phyloP scores from a whole-genome alignment of 2,329 filamentous ascomycete species.

The Mycosphaerella arachidis region DNA sequence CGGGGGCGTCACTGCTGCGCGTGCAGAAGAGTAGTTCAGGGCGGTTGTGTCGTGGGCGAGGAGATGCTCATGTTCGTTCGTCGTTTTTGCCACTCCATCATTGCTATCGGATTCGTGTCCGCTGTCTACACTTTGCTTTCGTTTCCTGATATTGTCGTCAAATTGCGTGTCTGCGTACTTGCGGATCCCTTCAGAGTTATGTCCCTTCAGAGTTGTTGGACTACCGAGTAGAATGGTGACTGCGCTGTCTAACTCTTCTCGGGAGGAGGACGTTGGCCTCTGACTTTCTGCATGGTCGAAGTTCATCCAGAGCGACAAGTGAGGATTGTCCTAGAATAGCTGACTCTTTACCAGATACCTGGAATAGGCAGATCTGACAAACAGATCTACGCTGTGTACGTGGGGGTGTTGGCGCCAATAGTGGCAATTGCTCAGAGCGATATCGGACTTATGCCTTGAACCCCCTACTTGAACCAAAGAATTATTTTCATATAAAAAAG shows the following conservation, averaged over 20 bases:
- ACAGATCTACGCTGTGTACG: conserved; percentile 1
- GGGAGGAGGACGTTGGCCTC: background rate
- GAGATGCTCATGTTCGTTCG: conserved; percentile 14
- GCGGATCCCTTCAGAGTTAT: conserved; percentile 17
- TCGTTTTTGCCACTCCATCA: conserved; percentile 2
- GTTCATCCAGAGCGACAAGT: conserved; percentile 11
- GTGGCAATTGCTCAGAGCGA: background rate
- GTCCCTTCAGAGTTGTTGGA: conserved; percentile 8
- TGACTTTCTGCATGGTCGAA: background rate
- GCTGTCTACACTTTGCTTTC: conserved; percentile 6
- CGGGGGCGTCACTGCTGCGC: background rate
- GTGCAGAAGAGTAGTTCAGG: background rate
- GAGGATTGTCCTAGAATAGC: background rate
- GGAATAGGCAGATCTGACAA: background rate
- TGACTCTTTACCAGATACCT: background rate
- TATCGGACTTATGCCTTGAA: conserved; percentile 3
- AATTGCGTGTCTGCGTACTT: conserved; percentile 18
- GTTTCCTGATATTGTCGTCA: conserved; percentile 11
- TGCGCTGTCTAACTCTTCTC: conserved; percentile 24
- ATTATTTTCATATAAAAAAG: background rate
- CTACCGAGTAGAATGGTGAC: conserved; percentile 25
- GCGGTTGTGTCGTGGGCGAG: conserved; percentile 15
- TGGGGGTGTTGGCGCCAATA: conserved; percentile 1
- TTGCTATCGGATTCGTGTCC: background rate
- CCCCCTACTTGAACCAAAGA: background rate